Base-by-base conservation (phyloP, 2,329 filamentous ascomycete genomes). In the Aureobasidium subglaciale region DNA sequence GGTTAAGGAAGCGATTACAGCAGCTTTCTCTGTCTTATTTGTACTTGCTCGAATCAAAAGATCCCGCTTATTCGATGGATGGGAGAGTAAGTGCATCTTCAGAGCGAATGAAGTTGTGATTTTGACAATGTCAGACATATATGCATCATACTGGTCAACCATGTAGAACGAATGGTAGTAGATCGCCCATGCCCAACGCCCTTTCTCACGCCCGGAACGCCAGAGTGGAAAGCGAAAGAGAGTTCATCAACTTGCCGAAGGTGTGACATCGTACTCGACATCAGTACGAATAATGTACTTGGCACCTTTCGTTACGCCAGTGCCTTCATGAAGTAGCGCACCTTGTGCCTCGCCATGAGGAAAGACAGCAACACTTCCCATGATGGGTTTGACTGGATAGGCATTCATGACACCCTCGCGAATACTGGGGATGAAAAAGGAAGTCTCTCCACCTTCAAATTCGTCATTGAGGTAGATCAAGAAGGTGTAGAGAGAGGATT, bases 201-300 rank as follows among this genome's bases (percentile, higher is more conserved):
- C 9, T 18, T 40, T 16, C 25, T n/a, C n/a, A n/a, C 41, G n/a
- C 11, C 9, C 41, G n/a, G 4, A 43, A 13, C 41, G 41, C 41
- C 25, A 11, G 25, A 13, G 3, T 11, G 4, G 7, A 30, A 30
- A 43, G 25, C 9, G 8, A 15, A 20, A 2, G 30, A 13, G n/a
- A n/a, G n/a, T n/a, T n/a, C n/a, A 43, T 48, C 45, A 48, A 37
- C 16, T 25, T 48, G 45, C 37, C 3, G 55, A 59, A 56, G 58
- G 16, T 62, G 75, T 62, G 18, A 87, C 71, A 66, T 88, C 85
- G 60, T 87, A 88, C 66, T 86, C 80, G 4, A 88, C 80, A 65
- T 88, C 85, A 0, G 84, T 87, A 56, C 85, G 69, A 41, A 88
- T 87, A 1, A 88, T 82, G 64, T 88, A 88, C 66, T 80, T 80